phyloP scores from a whole-genome alignment of 164 flowering plant species.

The Liquidambar formosana region DNA sequence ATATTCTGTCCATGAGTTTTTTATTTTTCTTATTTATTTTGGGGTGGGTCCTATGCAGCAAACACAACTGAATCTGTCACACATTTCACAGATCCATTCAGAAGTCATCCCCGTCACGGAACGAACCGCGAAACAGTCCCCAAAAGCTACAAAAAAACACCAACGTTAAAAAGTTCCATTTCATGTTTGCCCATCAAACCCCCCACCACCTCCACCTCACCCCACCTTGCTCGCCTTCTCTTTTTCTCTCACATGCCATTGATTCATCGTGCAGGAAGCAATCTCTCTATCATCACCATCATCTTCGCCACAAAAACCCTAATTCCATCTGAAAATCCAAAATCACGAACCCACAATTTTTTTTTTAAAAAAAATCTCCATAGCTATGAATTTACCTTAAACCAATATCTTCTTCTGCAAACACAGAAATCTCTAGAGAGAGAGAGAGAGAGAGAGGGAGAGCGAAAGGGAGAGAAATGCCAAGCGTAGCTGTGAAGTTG shows the following conservation, averaged over 20 bases:
- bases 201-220: constrained; percentile 8
- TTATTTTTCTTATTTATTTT: no score
- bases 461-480: constrained; percentile 47
- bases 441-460: background rate
- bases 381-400: constrained; percentile 10
- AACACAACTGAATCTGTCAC: no score
- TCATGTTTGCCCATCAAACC: no score
- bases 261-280: constrained; percentile 6
- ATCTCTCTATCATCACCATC: background rate
- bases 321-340: constrained; percentile 9
- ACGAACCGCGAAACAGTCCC: no score
- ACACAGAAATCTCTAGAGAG: background rate
- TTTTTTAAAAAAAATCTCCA: background rate
- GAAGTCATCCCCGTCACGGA: no score
- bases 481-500: constrained; percentile 80
- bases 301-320: constrained; percentile 5
- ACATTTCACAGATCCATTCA: no score
- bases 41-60: no score
- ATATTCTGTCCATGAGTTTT: no score
- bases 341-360: background rate
- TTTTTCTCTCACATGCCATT: background rate
- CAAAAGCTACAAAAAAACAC: no score
- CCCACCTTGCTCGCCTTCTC: constrained; percentile 5
- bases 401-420: background rate
- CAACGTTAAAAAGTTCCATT: no score